These are phyloP conservation scores for Trichoderma atrobrunneum DNA, from an alignment of 2,329 filamentous ascomycete species.

Conservation along the genomic window DNA sequence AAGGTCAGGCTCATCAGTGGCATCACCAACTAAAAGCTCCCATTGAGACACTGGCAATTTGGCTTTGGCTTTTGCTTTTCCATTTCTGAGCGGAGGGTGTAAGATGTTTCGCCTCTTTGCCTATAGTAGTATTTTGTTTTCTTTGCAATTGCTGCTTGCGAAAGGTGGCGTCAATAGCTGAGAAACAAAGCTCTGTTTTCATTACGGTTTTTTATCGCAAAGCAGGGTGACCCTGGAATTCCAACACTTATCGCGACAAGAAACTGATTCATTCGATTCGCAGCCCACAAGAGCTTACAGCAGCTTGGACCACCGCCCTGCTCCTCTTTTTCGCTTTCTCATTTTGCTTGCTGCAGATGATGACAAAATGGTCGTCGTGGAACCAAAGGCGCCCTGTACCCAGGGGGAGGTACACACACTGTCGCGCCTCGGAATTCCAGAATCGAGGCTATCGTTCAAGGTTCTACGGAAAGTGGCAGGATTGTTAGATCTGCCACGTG, in stretches of 20 bases:
- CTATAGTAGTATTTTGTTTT: background rate
- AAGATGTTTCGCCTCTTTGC: background rate
- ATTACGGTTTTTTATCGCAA: background rate
- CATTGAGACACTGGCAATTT: background rate
- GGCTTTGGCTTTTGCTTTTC: background rate
- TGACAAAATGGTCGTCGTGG: background rate
- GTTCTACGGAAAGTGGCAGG: slow-evolving; percentile 10
- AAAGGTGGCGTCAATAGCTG: background rate
- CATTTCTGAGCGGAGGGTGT: background rate
- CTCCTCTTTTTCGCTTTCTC: background rate
- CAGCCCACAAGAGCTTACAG: background rate
- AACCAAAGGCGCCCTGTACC: background rate
- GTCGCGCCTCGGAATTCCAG: slow-evolving; percentile 1
- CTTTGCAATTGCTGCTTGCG: background rate
- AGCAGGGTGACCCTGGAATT: background rate
- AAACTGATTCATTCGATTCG: background rate
- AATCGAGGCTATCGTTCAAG: background rate
- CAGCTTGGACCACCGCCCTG: background rate
- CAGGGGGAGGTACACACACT: background rate
- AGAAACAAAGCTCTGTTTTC: background rate
- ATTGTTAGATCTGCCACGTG: slow-evolving; percentile 19
- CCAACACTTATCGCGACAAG: background rate
- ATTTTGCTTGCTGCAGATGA: background rate
- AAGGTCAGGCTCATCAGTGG: background rate
- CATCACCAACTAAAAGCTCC: background rate